These are phyloP conservation scores for Mimosa pudica DNA, from an alignment of 306 rosid species.

Conservation along the genomic window DNA sequence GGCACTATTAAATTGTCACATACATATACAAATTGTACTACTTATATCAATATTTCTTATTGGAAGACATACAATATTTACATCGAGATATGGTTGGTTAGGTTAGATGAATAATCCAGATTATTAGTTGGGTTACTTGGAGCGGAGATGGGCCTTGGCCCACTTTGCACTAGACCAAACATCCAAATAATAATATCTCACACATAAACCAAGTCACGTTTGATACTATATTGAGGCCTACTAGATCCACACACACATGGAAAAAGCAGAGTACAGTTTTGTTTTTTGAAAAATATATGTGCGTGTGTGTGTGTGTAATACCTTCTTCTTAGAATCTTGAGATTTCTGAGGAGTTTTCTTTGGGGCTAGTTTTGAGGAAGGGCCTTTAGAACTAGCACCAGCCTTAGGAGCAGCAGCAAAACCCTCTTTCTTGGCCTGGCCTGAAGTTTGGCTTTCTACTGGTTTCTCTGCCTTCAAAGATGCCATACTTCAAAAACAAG, in stretches of 20 bases:
- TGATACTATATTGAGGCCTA: neutral
- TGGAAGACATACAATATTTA: too few relatives aligned
- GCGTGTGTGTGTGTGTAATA: neutral
- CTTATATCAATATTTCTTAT: too few relatives aligned
- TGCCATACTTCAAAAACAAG: slow-evolving; percentile 25
- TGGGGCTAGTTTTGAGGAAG: slow-evolving; percentile 52
- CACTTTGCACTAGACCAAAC: too few relatives aligned
- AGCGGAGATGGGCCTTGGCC: too few relatives aligned
- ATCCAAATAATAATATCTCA: too few relatives aligned
- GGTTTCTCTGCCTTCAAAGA: slow-evolving; percentile 46
- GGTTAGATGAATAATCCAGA: too few relatives aligned
- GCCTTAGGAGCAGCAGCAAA: slow-evolving; percentile 28
- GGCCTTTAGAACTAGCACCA: slow-evolving; percentile 25
- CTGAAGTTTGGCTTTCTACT: slow-evolving; percentile 35
- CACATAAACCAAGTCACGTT: too few relatives aligned
- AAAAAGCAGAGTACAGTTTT: too few relatives aligned
- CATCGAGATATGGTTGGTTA: too few relatives aligned
- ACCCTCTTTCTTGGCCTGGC: slow-evolving; percentile 45
- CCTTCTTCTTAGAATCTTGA: slow-evolving; percentile 74
- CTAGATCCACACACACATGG: neutral
- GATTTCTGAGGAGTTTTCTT: slow-evolving; percentile 64
- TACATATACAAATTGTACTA: neutral
- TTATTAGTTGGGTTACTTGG: too few relatives aligned
- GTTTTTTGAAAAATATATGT: too few relatives aligned
- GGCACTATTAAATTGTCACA: neutral